A percentile compares a stretch with the other conserved stretches of the same genome.
phyloP scores from a whole-genome alignment of 2,329 filamentous ascomycete species.

The Xylaria sp. region DNA sequence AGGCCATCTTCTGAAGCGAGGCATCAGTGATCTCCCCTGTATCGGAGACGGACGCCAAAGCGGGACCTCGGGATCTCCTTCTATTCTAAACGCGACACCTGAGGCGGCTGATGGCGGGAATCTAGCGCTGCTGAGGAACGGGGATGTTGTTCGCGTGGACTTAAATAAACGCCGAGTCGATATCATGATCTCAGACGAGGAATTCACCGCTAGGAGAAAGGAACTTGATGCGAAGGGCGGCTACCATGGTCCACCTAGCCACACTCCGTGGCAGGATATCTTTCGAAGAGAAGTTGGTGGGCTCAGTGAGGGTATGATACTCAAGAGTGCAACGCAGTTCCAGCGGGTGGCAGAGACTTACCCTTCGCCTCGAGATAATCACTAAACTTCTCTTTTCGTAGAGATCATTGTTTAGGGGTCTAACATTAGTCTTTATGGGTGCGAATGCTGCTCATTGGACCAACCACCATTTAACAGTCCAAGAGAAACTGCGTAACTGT shows the following conservation, averaged over 20 bases:
- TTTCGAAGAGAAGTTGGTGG: slow-evolving; percentile 59
- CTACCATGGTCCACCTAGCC: slow-evolving; percentile 54
- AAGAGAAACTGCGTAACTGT: neutral
- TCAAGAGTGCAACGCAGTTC: slow-evolving; percentile 58
- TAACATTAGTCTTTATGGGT: neutral
- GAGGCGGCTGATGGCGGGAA: slow-evolving; percentile 67
- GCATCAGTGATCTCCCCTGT: slow-evolving; percentile 60
- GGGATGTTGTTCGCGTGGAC: slow-evolving; percentile 63
- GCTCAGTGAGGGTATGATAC: slow-evolving; percentile 60
- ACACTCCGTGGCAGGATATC: slow-evolving; percentile 64
- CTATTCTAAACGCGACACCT: slow-evolving; percentile 66
- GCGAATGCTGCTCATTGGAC: neutral
- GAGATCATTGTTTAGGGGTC: neutral
- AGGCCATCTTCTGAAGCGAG: slow-evolving; percentile 56
- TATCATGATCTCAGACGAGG: slow-evolving; percentile 57
- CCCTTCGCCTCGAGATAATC: slow-evolving; percentile 58
- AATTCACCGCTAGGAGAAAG: slow-evolving; percentile 54
- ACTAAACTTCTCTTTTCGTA: slow-evolving; percentile 44
- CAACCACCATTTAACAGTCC: neutral
- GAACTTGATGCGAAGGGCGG: slow-evolving; percentile 54
- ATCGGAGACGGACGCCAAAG: slow-evolving; percentile 67
- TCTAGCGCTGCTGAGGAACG: slow-evolving; percentile 61
- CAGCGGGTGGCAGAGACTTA: slow-evolving; percentile 58
- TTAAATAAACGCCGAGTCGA: slow-evolving; percentile 61
- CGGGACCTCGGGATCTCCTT: slow-evolving; percentile 65